phyloP scores from a whole-genome alignment of 148 eudicot species.

The Diospyros kaki region DNA sequence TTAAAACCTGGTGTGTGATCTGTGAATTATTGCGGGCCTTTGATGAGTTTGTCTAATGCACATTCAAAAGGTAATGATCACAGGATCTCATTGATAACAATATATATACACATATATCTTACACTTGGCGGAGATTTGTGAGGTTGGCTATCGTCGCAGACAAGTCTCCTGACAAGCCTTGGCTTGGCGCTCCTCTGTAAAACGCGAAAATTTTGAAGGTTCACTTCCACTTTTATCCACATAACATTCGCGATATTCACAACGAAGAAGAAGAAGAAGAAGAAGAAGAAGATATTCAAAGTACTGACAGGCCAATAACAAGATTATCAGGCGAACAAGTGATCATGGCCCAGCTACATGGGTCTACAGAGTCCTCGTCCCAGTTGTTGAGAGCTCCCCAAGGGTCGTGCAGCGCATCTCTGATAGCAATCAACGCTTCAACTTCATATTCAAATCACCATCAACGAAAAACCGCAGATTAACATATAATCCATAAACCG shows the following conservation, averaged over 20 bases:
- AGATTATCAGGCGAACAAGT: conserved; percentile 80
- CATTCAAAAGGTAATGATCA: not conserved
- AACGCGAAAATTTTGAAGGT: not conserved
- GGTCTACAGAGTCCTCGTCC: conserved; percentile 97
- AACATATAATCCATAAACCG: too few species aligned
- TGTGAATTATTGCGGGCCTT: too few species aligned
- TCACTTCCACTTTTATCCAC: not conserved
- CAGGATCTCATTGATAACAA: too few species aligned
- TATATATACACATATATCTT: conserved; percentile 21
- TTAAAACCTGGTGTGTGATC: too few species aligned
- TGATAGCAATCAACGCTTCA: conserved; percentile 70
- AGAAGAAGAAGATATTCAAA: not conserved
- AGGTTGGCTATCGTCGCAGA: conserved; percentile 70
- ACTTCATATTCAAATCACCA: conserved; percentile 30
- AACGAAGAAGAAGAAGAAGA: not conserved
- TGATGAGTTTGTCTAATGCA: too few species aligned
- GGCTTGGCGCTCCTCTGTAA: conserved; percentile 92
- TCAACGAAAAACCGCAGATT: conserved; percentile 14
- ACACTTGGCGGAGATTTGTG: conserved; percentile 87
- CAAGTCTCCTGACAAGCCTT: conserved; percentile 74
- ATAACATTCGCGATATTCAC: not conserved
- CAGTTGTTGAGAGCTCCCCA: conserved; percentile 72
- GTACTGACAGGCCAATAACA: conserved; percentile 66
- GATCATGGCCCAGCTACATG: conserved; percentile 98
- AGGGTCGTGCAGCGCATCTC: conserved; percentile 56